Evolutionary conservation across 176 grass and related monocot species (phyloP).

Genomic region (Cymbopogon citratus): DNA sequence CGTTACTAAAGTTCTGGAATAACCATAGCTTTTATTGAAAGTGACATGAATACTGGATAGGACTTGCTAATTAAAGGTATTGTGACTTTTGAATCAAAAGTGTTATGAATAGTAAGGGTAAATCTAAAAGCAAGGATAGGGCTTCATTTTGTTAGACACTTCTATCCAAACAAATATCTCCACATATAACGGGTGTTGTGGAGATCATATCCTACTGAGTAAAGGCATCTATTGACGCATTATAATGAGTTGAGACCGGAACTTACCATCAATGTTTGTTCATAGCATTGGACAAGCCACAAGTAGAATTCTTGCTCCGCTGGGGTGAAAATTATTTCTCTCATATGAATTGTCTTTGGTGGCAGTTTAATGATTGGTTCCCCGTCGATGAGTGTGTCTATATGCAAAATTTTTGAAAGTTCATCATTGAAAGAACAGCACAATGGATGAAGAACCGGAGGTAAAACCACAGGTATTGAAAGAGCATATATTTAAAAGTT

Average conservation of each 20-base stretch:
- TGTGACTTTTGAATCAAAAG: not conserved
- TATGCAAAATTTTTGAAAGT: not conserved
- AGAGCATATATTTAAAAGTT: not conserved
- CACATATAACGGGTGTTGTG: not conserved
- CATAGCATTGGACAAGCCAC: constrained; percentile 53
- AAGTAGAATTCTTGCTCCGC: constrained; percentile 66
- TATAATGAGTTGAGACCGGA: not conserved
- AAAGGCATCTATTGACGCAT: not conserved
- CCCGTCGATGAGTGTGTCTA: constrained; percentile 65
- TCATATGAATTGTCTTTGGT: constrained; percentile 51
- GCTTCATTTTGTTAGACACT: not conserved
- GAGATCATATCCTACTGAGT: not conserved
- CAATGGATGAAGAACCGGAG: not conserved
- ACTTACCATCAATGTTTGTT: constrained; percentile 58
- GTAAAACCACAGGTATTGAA: not conserved
- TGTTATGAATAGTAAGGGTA: not conserved
- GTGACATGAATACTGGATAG: not conserved
- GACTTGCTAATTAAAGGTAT: not conserved
- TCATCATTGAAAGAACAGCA: not conserved
- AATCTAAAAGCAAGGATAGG: not conserved
- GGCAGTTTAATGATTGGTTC: constrained; percentile 84
- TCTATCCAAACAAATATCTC: not conserved
- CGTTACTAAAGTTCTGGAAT: not conserved
- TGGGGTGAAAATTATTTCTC: constrained; percentile 50
- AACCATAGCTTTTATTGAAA: not conserved